A percentile compares a stretch with the other conserved stretches of the same genome.
phyloP scores from a whole-genome alignment of 345 rosid genomes.

The Lepidium aucheri region DNA sequence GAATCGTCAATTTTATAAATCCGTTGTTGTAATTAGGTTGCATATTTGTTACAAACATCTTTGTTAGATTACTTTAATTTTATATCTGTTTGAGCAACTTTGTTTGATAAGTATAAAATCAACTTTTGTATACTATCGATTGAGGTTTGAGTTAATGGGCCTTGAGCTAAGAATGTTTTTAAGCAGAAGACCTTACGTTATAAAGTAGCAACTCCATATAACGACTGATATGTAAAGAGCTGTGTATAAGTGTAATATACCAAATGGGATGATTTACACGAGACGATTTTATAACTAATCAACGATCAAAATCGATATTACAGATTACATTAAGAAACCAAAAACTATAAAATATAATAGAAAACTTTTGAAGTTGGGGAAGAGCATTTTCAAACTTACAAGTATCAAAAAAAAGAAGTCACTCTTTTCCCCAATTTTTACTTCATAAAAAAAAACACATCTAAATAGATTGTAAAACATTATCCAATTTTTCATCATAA shows the following conservation, averaged over 20 bases:
- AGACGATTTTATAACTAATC: not conserved
- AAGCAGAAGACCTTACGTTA: no score
- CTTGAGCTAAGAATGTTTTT: no score
- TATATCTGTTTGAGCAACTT: no score
- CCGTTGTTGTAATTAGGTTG: no score
- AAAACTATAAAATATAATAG: not conserved
- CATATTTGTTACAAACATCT: no score
- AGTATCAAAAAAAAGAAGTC: conserved; percentile 20
- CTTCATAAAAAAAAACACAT: not conserved
- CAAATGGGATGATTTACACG: conserved; percentile 2
- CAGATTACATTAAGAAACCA: conserved; percentile 9
- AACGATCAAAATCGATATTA: conserved; percentile 23
- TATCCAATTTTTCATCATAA: not conserved
- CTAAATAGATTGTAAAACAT: conserved; percentile 10
- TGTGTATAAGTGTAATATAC: not conserved
- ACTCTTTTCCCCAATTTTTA: conserved; percentile 17
- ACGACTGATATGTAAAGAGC: not conserved
- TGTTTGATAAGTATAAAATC: no score
- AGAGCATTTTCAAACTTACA: conserved; percentile 13
- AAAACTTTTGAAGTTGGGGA: conserved; percentile 8
- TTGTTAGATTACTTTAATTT: no score
- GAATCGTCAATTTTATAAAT: no score
- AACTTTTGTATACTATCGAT: no score
- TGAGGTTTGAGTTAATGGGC: no score
- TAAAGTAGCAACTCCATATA: no score